These are phyloP conservation scores for Gamarada debralockiae DNA, from an alignment of 495 filamentous ascomycete species.

Conservation along the genomic window DNA sequence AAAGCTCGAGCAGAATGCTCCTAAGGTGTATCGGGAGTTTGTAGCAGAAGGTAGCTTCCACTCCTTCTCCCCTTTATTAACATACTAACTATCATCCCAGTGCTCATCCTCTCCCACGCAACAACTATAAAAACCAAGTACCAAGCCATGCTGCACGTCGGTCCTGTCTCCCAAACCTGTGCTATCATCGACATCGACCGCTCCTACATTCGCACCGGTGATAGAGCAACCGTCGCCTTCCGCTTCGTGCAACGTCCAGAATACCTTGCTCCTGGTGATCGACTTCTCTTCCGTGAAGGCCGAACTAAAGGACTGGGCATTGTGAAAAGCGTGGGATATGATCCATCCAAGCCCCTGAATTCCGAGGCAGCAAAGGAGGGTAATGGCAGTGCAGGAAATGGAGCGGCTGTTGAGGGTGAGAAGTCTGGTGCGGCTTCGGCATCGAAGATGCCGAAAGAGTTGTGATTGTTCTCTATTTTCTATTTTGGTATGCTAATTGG, in stretches of 20 bases:
- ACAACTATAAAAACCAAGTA: conserved; percentile 99
- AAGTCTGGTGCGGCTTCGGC: neutral
- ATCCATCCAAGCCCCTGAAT: conserved; percentile 40
- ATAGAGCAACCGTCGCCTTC: conserved; percentile 89
- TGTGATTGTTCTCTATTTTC: neutral
- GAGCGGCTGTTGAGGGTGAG: conserved; percentile 2
- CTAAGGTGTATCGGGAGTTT: conserved; percentile 89
- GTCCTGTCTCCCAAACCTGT: conserved; percentile 92
- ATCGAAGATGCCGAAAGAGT: neutral
- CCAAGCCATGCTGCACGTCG: conserved; percentile 98
- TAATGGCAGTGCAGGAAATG: conserved; percentile 1
- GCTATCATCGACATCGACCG: conserved; percentile 97
- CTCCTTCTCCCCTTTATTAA: neutral
- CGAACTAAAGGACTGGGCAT: conserved; percentile 94
- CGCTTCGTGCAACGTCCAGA: conserved; percentile 95
- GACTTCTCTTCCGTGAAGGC: conserved; percentile 90
- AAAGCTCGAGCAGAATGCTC: conserved; percentile 66
- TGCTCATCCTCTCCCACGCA: conserved; percentile 91
- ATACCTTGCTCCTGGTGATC: conserved; percentile 82
- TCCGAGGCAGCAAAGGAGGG: conserved; percentile 14
- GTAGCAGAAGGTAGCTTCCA: conserved; percentile 70
- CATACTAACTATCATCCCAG: conserved; percentile 35
- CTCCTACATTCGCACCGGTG: conserved; percentile 91
- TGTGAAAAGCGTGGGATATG: conserved; percentile 89
- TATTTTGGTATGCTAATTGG: neutral